Evolutionary conservation across 2,329 filamentous ascomycete species (phyloP), one percentile per base, ranked within the genome.

Genomic region (Fusarium newnesense): DNA sequence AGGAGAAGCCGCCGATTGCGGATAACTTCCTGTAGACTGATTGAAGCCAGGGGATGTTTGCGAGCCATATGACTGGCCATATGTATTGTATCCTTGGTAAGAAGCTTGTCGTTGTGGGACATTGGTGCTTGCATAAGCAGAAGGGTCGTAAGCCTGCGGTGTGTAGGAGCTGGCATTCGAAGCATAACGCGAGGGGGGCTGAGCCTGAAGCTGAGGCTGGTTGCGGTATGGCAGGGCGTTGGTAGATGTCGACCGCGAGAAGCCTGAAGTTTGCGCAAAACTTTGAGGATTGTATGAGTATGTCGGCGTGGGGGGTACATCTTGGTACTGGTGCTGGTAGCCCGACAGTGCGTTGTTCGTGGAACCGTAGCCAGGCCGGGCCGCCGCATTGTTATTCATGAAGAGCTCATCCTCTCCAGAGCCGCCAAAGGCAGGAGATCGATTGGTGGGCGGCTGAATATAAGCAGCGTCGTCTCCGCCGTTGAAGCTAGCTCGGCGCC

Each of bases 261-360:
- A 82, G 57, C 65, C 68, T 12, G 77, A 74, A 9, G 79, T 71
- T 65, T 77, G 80, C 65, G 83, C 84, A 79, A 90, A 96, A 42
- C 87, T 85, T 79, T 92, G 88, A 4, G 94, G 93, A 78, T 95
- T 96, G 82, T 95, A 96, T 47, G 88, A 81, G 54, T 85, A 84
- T 32, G 84, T 83, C 21, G 85, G 82, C 12, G 86, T 84, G 28
- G 86, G 81, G 71, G 87, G 82, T 69, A 84, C 77, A 64, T 84
- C 80, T 72, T 87, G 84, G 76, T 87, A 87, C 70, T 86, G 84
- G 70, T 88, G 85, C 69, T 88, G 85, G 78, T 89, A 87, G 77
- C 87, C 83, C 53, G 85, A 82, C 79, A 86, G 81, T 76, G 87
- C 80, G 83, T 81, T 79, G 81, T 80, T 82, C 73, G 83, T 76